Evolutionary conservation across 805 yeast species (phyloP).

Genomic region (Metschnikowia cubensis): DNA sequence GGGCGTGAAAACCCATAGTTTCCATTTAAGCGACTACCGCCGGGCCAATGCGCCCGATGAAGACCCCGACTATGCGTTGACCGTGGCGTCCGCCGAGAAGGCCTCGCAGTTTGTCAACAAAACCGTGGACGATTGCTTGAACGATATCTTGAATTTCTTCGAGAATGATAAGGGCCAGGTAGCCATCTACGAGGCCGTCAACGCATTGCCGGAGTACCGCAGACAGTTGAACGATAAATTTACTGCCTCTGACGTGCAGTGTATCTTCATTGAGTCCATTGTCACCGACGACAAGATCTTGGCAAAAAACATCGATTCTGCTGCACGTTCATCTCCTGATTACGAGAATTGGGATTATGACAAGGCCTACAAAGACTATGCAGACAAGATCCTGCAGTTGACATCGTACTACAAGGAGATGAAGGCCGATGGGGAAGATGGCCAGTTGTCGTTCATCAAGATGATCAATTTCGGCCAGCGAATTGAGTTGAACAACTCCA

Average conservation of each 20-base stretch:
- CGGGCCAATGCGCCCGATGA: conserved; percentile 46
- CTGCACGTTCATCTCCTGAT: conserved; percentile 86
- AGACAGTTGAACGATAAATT: conserved; percentile 52
- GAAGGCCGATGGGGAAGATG: conserved; percentile 44
- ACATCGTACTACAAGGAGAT: conserved; percentile 72
- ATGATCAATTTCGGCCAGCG: conserved; percentile 88
- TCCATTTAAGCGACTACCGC: conserved; percentile 86
- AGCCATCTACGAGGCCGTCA: conserved; percentile 94
- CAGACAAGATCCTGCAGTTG: conserved; percentile 63
- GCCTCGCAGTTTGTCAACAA: conserved; percentile 45
- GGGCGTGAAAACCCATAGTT: conserved; percentile 79
- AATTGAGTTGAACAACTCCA: conserved; percentile 72
- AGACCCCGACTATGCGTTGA: conserved; percentile 63
- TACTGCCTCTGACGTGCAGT: conserved; percentile 59
- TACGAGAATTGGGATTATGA: conserved; percentile 71
- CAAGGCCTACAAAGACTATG: conserved; percentile 73
- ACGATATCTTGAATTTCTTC: conserved; percentile 69
- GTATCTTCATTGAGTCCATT: conserved; percentile 82
- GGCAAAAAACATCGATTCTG: conserved; percentile 66
- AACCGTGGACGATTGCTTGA: conserved; percentile 59
- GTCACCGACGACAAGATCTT: conserved; percentile 70
- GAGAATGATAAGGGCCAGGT: conserved; percentile 82
- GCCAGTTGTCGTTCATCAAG: conserved; percentile 65
- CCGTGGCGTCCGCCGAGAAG: conserved; percentile 45
- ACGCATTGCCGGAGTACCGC: conserved; percentile 72